Evolutionary conservation across 441 rosid genomes (phyloP), one percentile per base, ranked within the genome.

Genomic region (Populus hybrid): DNA sequence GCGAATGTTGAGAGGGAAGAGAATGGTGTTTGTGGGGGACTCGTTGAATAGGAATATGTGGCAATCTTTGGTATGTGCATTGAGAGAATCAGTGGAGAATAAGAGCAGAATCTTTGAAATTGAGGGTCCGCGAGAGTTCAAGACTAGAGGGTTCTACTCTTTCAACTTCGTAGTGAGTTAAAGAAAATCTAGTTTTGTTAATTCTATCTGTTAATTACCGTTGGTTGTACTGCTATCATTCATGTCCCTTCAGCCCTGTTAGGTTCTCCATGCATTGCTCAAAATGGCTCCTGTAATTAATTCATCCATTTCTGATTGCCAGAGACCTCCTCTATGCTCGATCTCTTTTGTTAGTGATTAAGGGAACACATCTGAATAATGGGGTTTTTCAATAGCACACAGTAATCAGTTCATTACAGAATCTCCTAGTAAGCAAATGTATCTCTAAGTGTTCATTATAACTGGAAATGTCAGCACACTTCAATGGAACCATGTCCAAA

Each of bases 41-140:
- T 93, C 96, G 3, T 73, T 90, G 30, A 92, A 89, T 18, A 85
- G 94, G 71, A 93, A 91, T 76, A 91, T 93, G 98, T 93, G 96
- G 96, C 91, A 93, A 76, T 89, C 98, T 76, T 79, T 93, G 66
- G 92, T 91, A 18, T 93, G 98, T 79, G 78, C 87, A 19, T 85
- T 91, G 64, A 82, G 85, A 82, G 87, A 87, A 76, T 84, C 92
- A 14, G 79, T 86, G 70, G 75, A 84, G 76, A 85, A 93, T 78
- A 73, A 88, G 75, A 87, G 80, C 53, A 86, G 87, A 61, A 89
- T 93, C 69, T 86, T 81, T 67, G 91, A 91, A 65, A 92, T 85
- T 71, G 82, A 87, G 6, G 89, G 88, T 35, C 84, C 83, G 72
- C 78, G 80, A 53, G 90, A 90, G 70, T 85, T 84, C 21, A 86